Evolutionary conservation across 805 yeast genomes (phyloP).

Genomic region (Sungouiozyma intestinalis): DNA sequence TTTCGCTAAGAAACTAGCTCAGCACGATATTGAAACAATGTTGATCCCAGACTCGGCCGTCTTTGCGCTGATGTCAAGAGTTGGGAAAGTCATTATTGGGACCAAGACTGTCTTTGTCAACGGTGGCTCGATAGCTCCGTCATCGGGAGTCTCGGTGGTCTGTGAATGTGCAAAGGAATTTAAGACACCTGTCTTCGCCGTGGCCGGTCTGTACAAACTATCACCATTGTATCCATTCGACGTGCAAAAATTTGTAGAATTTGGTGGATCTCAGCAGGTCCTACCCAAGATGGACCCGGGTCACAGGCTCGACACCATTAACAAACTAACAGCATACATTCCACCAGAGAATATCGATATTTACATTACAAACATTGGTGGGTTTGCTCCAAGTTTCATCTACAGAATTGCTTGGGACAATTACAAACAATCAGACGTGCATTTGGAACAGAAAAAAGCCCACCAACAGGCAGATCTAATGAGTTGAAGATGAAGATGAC

Average conservation of each 20-base stretch:
- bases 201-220: slow-evolving; percentile 86
- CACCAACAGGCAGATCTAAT: background rate
- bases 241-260: slow-evolving; percentile 72
- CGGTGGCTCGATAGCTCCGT: slow-evolving; percentile 84
- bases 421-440: slow-evolving; percentile 76
- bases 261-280: slow-evolving; percentile 59
- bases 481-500: background rate
- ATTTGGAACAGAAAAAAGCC: slow-evolving; percentile 33
- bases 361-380: slow-evolving; percentile 90
- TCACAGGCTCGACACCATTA: slow-evolving; percentile 38
- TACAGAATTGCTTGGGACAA: slow-evolving; percentile 93
- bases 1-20: slow-evolving; percentile 71
- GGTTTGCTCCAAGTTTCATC: slow-evolving; percentile 91
- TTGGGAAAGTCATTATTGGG: slow-evolving; percentile 91
- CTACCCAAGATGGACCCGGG: slow-evolving; percentile 55
- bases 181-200: slow-evolving; percentile 91
- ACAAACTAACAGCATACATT: slow-evolving; percentile 83
- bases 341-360: slow-evolving; percentile 92
- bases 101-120: slow-evolving; percentile 89
- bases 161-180: slow-evolving; percentile 94
- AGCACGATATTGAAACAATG: slow-evolving; percentile 80
- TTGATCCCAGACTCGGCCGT: slow-evolving; percentile 88
- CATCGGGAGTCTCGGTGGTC: slow-evolving; percentile 85
- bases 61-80: slow-evolving; percentile 93
- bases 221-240: slow-evolving; percentile 90